Percentiles rank a stretch among this genome's conserved stretches.
Evolutionary conservation across 2,329 filamentous ascomycete species (phyloP).

Genomic region (Drechslerella dactyloides): DNA sequence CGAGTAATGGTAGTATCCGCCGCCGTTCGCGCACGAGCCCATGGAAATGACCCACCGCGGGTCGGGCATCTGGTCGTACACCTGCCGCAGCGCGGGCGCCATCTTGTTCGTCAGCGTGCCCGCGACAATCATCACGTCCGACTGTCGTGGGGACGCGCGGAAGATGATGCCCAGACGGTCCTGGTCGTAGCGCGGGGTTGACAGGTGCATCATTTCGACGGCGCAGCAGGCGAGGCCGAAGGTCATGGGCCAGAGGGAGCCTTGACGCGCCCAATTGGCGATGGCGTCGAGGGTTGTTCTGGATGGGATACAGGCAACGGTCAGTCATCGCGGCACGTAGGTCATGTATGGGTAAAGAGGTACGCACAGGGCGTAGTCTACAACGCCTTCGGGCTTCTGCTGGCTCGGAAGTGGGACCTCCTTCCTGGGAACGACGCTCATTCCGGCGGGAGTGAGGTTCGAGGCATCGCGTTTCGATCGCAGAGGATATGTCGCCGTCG

Average conservation of each 20-base stretch:
- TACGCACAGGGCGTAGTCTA: slow-evolving; percentile 86
- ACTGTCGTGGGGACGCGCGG: slow-evolving; percentile 83
- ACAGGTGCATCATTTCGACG: slow-evolving; percentile 91
- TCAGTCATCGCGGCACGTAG: neutral
- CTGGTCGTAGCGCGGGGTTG: slow-evolving; percentile 85
- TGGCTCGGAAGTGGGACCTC: slow-evolving; percentile 80
- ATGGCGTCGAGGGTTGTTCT: slow-evolving; percentile 80
- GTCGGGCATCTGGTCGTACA: slow-evolving; percentile 96
- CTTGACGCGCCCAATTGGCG: slow-evolving; percentile 82
- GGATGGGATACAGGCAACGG: slow-evolving; percentile 13
- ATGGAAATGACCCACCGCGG: slow-evolving; percentile 81
- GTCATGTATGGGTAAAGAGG: neutral
- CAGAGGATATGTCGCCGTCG: slow-evolving; percentile 16
- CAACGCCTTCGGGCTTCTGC: slow-evolving; percentile 76
- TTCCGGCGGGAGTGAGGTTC: slow-evolving; percentile 16
- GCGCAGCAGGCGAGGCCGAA: slow-evolving; percentile 89
- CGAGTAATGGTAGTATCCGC: slow-evolving; percentile 86
- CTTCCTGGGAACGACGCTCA: slow-evolving; percentile 60
- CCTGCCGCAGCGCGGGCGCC: slow-evolving; percentile 85
- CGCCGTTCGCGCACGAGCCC: slow-evolving; percentile 83
- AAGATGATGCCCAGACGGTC: slow-evolving; percentile 89
- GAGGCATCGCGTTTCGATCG: slow-evolving; percentile 34
- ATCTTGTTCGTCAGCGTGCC: slow-evolving; percentile 96
- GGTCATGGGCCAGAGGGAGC: slow-evolving; percentile 85
- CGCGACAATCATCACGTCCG: slow-evolving; percentile 92